These are phyloP conservation scores for Paramecium octaurelia DNA, from an alignment of 73 alveolate species.

Conservation along the genomic window DNA sequence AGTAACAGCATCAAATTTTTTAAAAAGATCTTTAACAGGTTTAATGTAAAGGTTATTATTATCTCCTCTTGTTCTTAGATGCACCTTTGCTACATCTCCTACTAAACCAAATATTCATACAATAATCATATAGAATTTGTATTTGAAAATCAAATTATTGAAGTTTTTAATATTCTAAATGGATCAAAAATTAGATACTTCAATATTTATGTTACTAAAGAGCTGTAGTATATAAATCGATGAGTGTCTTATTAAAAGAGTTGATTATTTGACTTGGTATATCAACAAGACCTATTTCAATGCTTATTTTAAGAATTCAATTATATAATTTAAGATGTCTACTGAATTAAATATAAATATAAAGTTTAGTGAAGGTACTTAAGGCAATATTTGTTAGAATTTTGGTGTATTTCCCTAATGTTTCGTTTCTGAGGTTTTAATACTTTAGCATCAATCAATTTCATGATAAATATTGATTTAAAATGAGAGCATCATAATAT, in stretches of 20 bases:
- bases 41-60: background rate
- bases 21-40: slow-evolving; percentile 9
- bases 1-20: background rate
- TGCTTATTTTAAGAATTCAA: background rate
- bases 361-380: background rate
- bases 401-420: background rate
- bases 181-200: background rate
- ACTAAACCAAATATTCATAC: background rate
- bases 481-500: background rate
- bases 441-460: background rate
- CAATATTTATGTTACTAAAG: too few species aligned
- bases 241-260: background rate
- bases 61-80: background rate
- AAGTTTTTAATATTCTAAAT: background rate
- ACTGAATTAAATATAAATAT: background rate
- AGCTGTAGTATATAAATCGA: too few species aligned
- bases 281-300: slow-evolving; percentile 14
- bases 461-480: too few species aligned
- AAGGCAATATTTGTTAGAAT: background rate
- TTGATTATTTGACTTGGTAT: slow-evolving; percentile 12
- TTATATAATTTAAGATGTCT: background rate
- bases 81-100: background rate
- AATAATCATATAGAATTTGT: background rate
- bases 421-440: background rate
- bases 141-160: background rate